Conservation (phyloP, 306 rosid species). For the Corylus americana region DNA sequence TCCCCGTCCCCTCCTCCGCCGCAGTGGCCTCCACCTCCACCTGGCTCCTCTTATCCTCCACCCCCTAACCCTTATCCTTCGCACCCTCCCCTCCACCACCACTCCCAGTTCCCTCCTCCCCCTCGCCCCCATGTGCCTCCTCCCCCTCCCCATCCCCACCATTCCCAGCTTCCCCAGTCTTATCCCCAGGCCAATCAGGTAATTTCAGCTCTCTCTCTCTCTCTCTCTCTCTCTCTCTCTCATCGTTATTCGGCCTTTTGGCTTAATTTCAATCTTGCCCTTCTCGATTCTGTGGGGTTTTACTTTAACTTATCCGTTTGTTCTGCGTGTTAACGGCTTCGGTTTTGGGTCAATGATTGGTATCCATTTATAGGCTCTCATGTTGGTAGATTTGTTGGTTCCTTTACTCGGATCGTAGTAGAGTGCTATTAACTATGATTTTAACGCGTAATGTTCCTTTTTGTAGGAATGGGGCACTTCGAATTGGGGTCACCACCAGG, state of each 20-base stretch:
- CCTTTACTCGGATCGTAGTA: neutral
- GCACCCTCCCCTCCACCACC: conserved; percentile 51
- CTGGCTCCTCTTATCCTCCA: conserved; percentile 39
- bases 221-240: neutral
- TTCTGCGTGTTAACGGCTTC: neutral
- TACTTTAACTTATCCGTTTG: neutral
- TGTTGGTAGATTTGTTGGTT: neutral
- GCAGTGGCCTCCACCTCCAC: conserved; percentile 59
- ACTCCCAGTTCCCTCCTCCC: conserved; percentile 54
- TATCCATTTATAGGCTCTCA: neutral
- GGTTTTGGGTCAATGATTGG: neutral
- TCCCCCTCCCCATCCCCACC: conserved; percentile 39
- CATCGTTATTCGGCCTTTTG: neutral
- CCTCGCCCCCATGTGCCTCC: conserved; percentile 41
- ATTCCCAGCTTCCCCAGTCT: conserved; percentile 65
- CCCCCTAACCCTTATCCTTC: conserved; percentile 37
- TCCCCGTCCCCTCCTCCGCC: conserved; percentile 69
- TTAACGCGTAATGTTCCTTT: neutral
- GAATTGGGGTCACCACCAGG: conserved; percentile 62
- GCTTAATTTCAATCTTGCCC: neutral
- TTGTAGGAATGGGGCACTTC: conserved; percentile 78
- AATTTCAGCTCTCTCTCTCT: neutral
- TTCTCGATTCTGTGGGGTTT: conserved; percentile 12
- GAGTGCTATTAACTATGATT: neutral
- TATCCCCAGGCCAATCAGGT: conserved; percentile 57